Conservation (phyloP, 345 rosid species). For the Linum lewisii region DNA sequence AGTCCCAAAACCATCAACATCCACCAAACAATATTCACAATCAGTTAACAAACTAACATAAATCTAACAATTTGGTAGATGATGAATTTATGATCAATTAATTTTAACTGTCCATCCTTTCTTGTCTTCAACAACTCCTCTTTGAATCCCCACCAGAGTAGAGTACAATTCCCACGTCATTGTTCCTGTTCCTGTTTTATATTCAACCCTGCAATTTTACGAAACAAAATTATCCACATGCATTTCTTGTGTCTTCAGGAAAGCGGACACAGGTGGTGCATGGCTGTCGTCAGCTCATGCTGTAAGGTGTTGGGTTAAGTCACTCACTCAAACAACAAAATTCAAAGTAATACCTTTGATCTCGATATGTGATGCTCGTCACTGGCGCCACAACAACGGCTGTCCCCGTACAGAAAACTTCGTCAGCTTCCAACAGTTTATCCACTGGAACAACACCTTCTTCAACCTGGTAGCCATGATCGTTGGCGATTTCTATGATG, state of each 20-base stretch:
- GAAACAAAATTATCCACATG: neutral
- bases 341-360: conserved; percentile 24
- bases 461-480: conserved; percentile 34
- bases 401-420: conserved; percentile 52
- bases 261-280: too few relatives aligned
- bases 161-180: conserved; percentile 11
- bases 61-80: too few relatives aligned
- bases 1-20: too few relatives aligned
- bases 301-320: too few relatives aligned
- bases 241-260: neutral
- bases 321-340: conserved; percentile 22
- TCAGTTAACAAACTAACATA: too few relatives aligned
- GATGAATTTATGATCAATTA: neutral
- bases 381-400: conserved; percentile 49
- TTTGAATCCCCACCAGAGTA: conserved; percentile 21
- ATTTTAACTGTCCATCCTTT: conserved; percentile 23
- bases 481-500: conserved; percentile 32
- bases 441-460: conserved; percentile 32
- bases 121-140: conserved; percentile 16
- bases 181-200: conserved; percentile 4
- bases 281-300: too few relatives aligned
- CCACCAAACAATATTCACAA: too few relatives aligned
- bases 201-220: conserved; percentile 13
- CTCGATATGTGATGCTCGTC: conserved; percentile 31
- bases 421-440: conserved; percentile 38